These are phyloP conservation scores for Camptophora hylomeconis DNA, from an alignment of 2,329 filamentous ascomycete genomes.

Conservation along the genomic window DNA sequence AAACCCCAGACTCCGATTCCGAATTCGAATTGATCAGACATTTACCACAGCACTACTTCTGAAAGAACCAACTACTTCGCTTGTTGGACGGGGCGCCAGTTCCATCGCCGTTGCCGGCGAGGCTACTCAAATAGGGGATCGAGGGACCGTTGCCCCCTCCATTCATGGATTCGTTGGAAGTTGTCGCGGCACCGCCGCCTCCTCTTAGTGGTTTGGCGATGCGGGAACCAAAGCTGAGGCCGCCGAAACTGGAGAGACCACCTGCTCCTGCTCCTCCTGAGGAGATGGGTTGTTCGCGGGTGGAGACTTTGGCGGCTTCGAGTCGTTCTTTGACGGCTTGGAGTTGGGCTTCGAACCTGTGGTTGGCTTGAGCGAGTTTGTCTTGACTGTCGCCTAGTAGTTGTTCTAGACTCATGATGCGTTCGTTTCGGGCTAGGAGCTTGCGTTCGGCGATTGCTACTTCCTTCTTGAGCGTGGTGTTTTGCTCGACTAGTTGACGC, in stretches of 20 bases:
- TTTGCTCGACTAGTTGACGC: conserved; percentile 94
- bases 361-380: conserved; percentile 87
- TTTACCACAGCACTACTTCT: conserved; percentile 13
- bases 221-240: conserved; percentile 33
- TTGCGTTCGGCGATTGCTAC: conserved; percentile 97
- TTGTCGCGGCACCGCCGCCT: conserved; percentile 27
- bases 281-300: conserved; percentile 61
- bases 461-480: conserved; percentile 94
- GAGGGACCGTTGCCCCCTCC: conserved; percentile 22
- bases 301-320: conserved; percentile 89
- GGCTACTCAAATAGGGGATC: conserved; percentile 23
- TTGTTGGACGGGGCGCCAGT: conserved; percentile 45
- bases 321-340: conserved; percentile 95
- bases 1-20: no score
- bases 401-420: conserved; percentile 85
- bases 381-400: conserved; percentile 94
- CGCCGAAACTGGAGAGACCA: conserved; percentile 58
- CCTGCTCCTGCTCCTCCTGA: conserved; percentile 39
- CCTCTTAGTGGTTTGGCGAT: conserved; percentile 55
- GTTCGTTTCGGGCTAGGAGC: conserved; percentile 88
- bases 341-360: conserved; percentile 91
- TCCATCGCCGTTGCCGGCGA: conserved; percentile 59
- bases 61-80: conserved; percentile 44
- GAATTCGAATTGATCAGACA: no score
- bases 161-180: conserved; percentile 18